Evolutionary conservation across 345 rosid genomes (phyloP).

Genomic region (Salix brachista): DNA sequence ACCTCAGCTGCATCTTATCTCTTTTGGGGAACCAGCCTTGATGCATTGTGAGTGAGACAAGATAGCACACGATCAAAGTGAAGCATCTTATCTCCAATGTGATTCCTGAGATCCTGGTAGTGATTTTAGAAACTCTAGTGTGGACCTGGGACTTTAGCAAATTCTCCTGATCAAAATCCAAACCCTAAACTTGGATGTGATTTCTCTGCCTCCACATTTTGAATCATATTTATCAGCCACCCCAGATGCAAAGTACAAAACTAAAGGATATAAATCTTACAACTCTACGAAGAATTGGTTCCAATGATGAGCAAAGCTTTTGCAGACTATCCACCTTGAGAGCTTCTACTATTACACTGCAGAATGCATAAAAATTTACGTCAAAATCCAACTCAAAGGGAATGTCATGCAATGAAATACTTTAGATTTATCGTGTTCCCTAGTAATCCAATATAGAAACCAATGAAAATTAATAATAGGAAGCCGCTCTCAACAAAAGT

Average conservation of each 20-base stretch:
- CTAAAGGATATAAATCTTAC: constrained; percentile 43
- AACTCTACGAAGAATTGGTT: constrained; percentile 95
- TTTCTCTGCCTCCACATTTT: not conserved
- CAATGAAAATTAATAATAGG: not conserved
- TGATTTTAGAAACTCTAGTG: too few relatives aligned
- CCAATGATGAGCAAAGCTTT: constrained; percentile 95
- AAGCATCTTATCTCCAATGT: not conserved
- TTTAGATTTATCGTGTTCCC: not conserved
- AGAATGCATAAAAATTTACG: not conserved
- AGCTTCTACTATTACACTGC: constrained; percentile 96
- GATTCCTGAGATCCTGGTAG: not conserved
- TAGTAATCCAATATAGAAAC: not conserved
- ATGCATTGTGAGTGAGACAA: not conserved
- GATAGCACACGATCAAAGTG: not conserved
- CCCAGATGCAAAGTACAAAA: not conserved
- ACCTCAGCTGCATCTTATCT: too few relatives aligned
- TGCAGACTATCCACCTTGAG: constrained; percentile 92
- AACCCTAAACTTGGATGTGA: too few relatives aligned
- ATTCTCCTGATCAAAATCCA: too few relatives aligned
- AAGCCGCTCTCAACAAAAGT: not conserved
- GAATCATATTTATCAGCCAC: not conserved
- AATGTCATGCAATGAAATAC: not conserved
- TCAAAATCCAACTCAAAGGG: not conserved
- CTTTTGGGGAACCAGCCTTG: not conserved
- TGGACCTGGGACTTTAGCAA: too few relatives aligned